A percentile compares a stretch with the other conserved stretches of the same genome.
Evolutionary conservation across 2,329 filamentous ascomycete genomes (phyloP).

Genomic region (Trichoderma guizhouense): DNA sequence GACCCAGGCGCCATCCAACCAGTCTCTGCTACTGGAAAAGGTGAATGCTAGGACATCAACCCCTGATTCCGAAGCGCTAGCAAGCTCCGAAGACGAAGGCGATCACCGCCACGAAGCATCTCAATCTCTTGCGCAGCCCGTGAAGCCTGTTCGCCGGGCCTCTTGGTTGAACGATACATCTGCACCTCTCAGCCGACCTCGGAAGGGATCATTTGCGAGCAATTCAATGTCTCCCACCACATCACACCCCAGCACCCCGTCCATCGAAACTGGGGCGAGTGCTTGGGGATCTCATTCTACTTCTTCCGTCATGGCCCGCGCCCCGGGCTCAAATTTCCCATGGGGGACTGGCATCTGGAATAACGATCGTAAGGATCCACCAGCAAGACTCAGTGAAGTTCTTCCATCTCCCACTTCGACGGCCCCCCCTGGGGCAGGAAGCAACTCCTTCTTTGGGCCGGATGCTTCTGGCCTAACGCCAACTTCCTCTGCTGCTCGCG

Average conservation of each 20-base stretch:
- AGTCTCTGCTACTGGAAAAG: constrained; percentile 70
- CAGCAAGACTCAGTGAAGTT: constrained; percentile 70
- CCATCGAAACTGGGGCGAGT: constrained; percentile 55
- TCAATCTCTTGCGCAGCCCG: constrained; percentile 47
- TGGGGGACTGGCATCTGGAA: constrained; percentile 87
- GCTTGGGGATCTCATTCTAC: constrained; percentile 53
- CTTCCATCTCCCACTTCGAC: constrained; percentile 70
- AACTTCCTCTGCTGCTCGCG: constrained; percentile 50
- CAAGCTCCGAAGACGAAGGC: constrained; percentile 89
- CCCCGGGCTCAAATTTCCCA: constrained; percentile 54
- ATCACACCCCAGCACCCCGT: constrained; percentile 78
- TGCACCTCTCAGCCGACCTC: constrained; percentile 58
- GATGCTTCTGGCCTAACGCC: constrained; percentile 44
- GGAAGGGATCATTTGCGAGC: constrained; percentile 75
- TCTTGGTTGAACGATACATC: constrained; percentile 86
- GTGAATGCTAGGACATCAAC: constrained; percentile 77
- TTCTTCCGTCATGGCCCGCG: constrained; percentile 48
- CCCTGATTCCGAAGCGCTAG: constrained; percentile 89
- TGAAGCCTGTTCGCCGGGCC: constrained; percentile 65
- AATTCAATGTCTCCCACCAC: constrained; percentile 73
- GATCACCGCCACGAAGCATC: constrained; percentile 60
- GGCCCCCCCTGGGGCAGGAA: constrained; percentile 43
- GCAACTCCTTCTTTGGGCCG: constrained; percentile 47
- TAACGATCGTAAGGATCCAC: constrained; percentile 71
- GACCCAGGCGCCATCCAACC: constrained; percentile 52